These are phyloP conservation scores for Komagataella kurtzmanii DNA, from an alignment of 805 yeast genomes.

Conservation along the genomic window DNA sequence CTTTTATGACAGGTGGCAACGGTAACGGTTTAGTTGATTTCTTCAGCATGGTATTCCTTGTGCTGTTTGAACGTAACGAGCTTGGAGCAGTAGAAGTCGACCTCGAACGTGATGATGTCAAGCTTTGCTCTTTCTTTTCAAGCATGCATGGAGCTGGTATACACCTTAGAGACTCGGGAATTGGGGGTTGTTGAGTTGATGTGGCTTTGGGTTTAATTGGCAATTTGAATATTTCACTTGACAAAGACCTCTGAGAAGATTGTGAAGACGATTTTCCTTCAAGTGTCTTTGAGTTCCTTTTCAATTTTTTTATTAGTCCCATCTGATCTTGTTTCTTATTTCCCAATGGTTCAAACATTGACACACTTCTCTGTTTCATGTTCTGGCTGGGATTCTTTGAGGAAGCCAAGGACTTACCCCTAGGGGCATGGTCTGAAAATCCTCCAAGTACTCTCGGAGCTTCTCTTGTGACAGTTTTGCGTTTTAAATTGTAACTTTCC, in stretches of 20 bases:
- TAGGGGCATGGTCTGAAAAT: background rate
- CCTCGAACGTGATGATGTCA: background rate
- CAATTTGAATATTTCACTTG: background rate
- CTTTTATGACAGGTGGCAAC: background rate
- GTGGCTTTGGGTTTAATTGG: background rate
- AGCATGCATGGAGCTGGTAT: background rate
- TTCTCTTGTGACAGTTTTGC: background rate
- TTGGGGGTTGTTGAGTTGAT: background rate
- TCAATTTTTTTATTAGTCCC: background rate
- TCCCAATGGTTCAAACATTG: background rate
- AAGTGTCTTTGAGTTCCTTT: background rate
- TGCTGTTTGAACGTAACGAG: background rate
- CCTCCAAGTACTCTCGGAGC: background rate
- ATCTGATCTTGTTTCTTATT: background rate
- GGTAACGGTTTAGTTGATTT: background rate
- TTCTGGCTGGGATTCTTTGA: background rate
- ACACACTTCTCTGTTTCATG: background rate
- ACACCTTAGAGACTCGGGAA: background rate
- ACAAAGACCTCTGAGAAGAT: background rate
- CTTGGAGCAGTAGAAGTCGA: background rate
- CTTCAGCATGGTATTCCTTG: background rate
- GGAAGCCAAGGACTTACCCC: background rate
- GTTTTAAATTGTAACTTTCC: background rate
- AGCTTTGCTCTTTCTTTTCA: background rate
- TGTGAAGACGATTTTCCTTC: background rate